Evolutionary conservation across 768 basidiomycete species (phyloP).

Genomic region (Lepiota venenata): DNA sequence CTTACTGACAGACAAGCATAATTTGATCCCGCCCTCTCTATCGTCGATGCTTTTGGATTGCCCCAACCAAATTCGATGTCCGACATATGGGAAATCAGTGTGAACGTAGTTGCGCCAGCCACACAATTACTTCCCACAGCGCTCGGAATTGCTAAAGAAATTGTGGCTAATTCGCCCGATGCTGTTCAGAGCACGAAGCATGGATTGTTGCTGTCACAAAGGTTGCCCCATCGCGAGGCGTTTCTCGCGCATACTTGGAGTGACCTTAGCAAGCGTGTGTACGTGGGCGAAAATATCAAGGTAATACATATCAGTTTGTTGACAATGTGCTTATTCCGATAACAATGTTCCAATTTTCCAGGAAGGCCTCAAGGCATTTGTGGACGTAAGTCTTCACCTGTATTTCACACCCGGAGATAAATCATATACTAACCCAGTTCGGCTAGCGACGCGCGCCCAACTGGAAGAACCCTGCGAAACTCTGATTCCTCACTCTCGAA

Average conservation of each 20-base stretch:
- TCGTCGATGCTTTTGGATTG: constrained; percentile 2
- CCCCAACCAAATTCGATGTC: constrained; percentile 1
- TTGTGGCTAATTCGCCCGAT: constrained; percentile 71
- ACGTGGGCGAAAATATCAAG: constrained; percentile 67
- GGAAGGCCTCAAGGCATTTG: constrained; percentile 73
- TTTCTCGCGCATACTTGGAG: constrained; percentile 43
- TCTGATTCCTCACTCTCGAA: constrained; percentile 4
- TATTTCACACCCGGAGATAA: constrained; percentile 2
- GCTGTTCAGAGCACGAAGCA: constrained; percentile 74
- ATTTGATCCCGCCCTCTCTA: not conserved
- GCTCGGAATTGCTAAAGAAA: constrained; percentile 54
- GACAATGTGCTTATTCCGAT: not conserved
- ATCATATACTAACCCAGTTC: constrained; percentile 1
- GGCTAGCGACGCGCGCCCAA: constrained; percentile 13
- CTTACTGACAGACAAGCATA: not conserved
- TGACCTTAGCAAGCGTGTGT: constrained; percentile 48
- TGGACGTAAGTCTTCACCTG: constrained; percentile 42
- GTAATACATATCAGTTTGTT: constrained; percentile 23
- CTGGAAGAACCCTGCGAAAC: constrained; percentile 17
- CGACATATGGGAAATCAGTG: constrained; percentile 34
- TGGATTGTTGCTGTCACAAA: constrained; percentile 56
- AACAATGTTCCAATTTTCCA: constrained; percentile 20
- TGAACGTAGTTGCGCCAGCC: constrained; percentile 66
- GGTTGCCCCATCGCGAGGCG: constrained; percentile 48
- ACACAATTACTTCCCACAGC: constrained; percentile 57